Conservation (phyloP, 140 eudicot genomes). For the Anethum foeniculum region DNA sequence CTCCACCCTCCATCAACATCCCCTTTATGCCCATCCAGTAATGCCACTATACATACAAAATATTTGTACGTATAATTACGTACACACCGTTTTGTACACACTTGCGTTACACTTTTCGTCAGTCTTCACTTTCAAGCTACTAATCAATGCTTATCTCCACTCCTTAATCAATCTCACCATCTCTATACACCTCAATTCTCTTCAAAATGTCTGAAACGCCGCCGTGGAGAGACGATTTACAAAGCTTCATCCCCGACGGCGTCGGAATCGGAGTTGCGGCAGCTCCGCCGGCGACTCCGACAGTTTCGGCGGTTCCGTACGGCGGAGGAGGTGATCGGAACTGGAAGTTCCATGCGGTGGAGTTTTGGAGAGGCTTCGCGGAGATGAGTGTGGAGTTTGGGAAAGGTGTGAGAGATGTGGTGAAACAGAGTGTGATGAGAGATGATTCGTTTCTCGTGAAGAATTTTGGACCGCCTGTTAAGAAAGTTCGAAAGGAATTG, state of each 20-base stretch:
- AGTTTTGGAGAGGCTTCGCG: conserved; percentile 83
- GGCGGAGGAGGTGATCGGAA: conserved; percentile 22
- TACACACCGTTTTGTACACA: too few relatives aligned
- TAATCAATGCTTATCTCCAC: too few relatives aligned
- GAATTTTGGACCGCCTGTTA: conserved; percentile 46
- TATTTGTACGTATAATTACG: not conserved
- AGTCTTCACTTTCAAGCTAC: too few relatives aligned
- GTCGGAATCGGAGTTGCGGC: conserved; percentile 22
- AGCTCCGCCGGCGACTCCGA: not conserved
- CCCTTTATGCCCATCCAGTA: not conserved
- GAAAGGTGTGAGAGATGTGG: conserved; percentile 77
- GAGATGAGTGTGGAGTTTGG: conserved; percentile 88
- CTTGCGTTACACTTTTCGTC: too few relatives aligned
- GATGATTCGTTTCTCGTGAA: conserved; percentile 66
- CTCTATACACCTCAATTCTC: not conserved
- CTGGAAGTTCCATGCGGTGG: conserved; percentile 70
- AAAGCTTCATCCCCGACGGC: conserved; percentile 17
- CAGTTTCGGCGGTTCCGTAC: not conserved
- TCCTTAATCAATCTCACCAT: too few relatives aligned
- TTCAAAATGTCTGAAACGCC: conserved; percentile 25
- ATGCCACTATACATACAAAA: not conserved
- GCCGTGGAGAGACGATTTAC: conserved; percentile 18
- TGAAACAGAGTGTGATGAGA: conserved; percentile 67
- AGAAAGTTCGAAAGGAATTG: conserved; percentile 31
- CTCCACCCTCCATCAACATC: not conserved